A percentile compares a stretch with the other conserved stretches of the same genome.
These are phyloP conservation scores for Aaosphaeria pasadenensis DNA, from an alignment of 2,329 filamentous ascomycete species.

Conservation along the genomic window DNA sequence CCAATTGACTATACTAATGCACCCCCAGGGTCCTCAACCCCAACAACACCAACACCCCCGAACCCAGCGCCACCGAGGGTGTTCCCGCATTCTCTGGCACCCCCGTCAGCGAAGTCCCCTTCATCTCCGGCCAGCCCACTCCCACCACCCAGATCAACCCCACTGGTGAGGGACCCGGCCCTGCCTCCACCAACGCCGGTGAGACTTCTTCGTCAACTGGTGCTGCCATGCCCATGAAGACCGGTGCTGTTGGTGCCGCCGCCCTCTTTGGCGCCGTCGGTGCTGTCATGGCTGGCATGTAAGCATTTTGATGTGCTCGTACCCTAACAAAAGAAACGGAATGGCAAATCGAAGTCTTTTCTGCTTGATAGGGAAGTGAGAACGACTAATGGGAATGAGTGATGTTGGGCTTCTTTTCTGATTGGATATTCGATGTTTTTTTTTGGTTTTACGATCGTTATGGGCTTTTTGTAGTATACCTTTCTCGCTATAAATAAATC, in stretches of 20 bases:
- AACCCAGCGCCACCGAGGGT: constrained; percentile 44
- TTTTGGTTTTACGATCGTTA: too few species aligned
- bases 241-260: constrained; percentile 44
- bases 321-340: too few species aligned
- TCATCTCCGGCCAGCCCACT: constrained; percentile 53
- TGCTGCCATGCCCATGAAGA: constrained; percentile 29
- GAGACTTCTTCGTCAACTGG: constrained; percentile 6
- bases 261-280: constrained; percentile 49
- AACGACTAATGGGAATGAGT: too few species aligned
- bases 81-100: constrained; percentile 53
- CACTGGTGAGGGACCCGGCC: constrained; percentile 24
- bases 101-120: constrained; percentile 49
- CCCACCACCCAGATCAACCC: constrained; percentile 43
- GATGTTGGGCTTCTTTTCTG: too few species aligned
- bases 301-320: too few species aligned
- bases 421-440: too few species aligned
- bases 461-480: too few species aligned
- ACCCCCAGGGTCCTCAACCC: constrained; percentile 51
- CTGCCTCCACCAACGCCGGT: constrained; percentile 15
- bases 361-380: too few species aligned
- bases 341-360: too few species aligned
- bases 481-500: too few species aligned
- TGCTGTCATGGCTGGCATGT: constrained; percentile 14
- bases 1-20: not conserved
- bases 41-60: constrained; percentile 45